Percentiles rank a stretch among this genome's conserved stretches.
Conservation (phyloP, 177 flowering plant species). For the Vitis hybrid region DNA sequence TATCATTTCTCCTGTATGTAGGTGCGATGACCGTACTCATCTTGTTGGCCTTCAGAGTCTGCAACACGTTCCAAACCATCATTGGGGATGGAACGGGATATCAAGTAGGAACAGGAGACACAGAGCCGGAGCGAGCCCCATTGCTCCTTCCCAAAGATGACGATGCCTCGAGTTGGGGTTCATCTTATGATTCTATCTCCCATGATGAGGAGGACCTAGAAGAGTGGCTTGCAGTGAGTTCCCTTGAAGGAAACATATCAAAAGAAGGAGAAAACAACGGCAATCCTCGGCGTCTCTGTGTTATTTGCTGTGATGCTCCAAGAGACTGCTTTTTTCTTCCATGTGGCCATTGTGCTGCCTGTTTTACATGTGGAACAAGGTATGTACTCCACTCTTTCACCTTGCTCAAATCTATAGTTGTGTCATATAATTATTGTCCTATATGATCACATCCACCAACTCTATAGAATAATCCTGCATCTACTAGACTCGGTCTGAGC, state of each 20-base stretch:
- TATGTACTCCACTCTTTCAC: slow-evolving; percentile 12
- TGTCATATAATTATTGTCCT: too few species aligned
- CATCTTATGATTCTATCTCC: slow-evolving; percentile 70
- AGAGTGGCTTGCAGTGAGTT: slow-evolving; percentile 25
- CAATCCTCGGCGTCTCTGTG: slow-evolving; percentile 50
- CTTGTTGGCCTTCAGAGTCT: slow-evolving; percentile 39
- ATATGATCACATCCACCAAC: too few species aligned
- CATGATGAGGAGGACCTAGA: slow-evolving; percentile 60
- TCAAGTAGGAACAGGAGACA: slow-evolving; percentile 20
- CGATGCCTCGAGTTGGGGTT: slow-evolving; percentile 63
- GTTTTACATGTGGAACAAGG: slow-evolving; percentile 80
- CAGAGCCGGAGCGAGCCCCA: slow-evolving; percentile 50
- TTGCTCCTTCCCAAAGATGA: slow-evolving; percentile 66
- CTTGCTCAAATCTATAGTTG: neutral
- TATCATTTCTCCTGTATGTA: slow-evolving; percentile 24
- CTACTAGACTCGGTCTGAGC: too few species aligned
- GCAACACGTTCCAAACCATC: slow-evolving; percentile 25
- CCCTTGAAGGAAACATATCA: slow-evolving; percentile 33
- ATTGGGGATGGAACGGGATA: slow-evolving; percentile 18
- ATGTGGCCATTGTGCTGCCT: slow-evolving; percentile 80
- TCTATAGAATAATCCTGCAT: too few species aligned
- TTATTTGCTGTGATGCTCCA: slow-evolving; percentile 69
- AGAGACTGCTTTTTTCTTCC: slow-evolving; percentile 88
- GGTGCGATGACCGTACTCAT: slow-evolving; percentile 54
- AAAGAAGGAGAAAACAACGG: slow-evolving; percentile 44